Percentiles rank a stretch among this genome's conserved stretches.
These are phyloP conservation scores for Suhomyces taliae DNA, from an alignment of 1,139 yeast species.

Conservation along the genomic window DNA sequence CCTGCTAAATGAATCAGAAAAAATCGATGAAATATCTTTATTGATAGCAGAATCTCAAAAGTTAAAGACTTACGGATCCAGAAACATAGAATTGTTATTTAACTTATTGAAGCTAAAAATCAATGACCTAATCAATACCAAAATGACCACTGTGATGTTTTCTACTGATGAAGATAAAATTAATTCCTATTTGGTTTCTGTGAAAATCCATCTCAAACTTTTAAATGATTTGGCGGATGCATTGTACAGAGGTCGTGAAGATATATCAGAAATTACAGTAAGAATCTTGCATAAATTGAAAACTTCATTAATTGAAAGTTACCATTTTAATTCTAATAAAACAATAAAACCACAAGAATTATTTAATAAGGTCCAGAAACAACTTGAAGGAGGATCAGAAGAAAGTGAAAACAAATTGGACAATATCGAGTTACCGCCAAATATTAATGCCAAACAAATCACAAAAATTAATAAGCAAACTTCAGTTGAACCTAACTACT, in stretches of 20 bases:
- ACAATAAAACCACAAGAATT: background rate
- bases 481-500: constrained; percentile 9
- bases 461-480: constrained; percentile 13
- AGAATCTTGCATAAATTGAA: constrained; percentile 17
- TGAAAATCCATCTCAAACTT: constrained; percentile 31
- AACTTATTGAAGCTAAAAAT: constrained; percentile 20
- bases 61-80: background rate
- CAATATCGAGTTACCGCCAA: constrained; percentile 40
- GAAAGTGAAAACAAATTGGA: constrained; percentile 29
- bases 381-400: background rate
- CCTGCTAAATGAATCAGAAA: constrained; percentile 2
- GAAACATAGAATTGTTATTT: constrained; percentile 7
- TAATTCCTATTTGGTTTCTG: constrained; percentile 24
- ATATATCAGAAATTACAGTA: constrained; percentile 12
- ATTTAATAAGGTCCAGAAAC: background rate
- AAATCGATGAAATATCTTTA: constrained; percentile 3
- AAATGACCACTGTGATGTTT: constrained; percentile 23
- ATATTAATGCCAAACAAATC: constrained; percentile 35
- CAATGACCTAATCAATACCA: constrained; percentile 26
- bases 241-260: constrained; percentile 6
- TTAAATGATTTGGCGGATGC: constrained; percentile 19
- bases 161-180: constrained; percentile 39
- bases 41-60: background rate
- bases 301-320: constrained; percentile 19
- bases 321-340: constrained; percentile 12